Percentiles rank a stretch among this genome's conserved stretches.
These are phyloP conservation scores for Coemansia sp. DNA, from an alignment of 192 early-diverging fungal species.

Conservation along the genomic window DNA sequence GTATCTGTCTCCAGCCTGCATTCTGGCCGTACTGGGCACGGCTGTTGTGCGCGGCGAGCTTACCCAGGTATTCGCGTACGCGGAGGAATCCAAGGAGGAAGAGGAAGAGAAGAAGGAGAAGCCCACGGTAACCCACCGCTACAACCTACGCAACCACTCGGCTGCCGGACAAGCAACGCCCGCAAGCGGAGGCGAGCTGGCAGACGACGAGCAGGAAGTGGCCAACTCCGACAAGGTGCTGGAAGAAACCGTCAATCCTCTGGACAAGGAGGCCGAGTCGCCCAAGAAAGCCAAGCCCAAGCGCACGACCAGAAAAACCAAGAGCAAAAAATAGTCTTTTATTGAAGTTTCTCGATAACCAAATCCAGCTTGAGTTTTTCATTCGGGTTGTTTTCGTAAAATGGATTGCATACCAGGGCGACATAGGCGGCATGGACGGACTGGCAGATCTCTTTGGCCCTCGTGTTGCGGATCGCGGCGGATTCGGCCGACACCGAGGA, in stretches of 20 bases:
- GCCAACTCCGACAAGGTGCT: conserved; percentile 12
- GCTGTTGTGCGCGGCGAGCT: conserved; percentile 68
- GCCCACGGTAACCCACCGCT: conserved; percentile 15
- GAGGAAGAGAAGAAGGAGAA: conserved; percentile 20
- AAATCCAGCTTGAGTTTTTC: conserved; percentile 1
- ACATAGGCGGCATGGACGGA: conserved; percentile 84
- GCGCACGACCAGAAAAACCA: not conserved
- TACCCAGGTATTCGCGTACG: conserved; percentile 62
- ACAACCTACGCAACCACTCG: conserved; percentile 35
- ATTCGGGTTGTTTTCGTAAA: conserved; percentile 66
- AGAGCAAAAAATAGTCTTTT: not conserved
- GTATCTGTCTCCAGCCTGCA: conserved; percentile 96
- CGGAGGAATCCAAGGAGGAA: conserved; percentile 57
- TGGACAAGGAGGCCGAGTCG: conserved; percentile 4
- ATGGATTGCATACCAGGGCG: conserved; percentile 79
- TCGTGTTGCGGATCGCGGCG: conserved; percentile 75
- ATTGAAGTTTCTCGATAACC: conserved; percentile 1
- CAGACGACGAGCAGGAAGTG: conserved; percentile 47
- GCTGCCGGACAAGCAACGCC: conserved; percentile 5
- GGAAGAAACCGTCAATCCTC: conserved; percentile 25
- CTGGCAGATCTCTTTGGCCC: conserved; percentile 64
- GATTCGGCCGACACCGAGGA: conserved; percentile 74
- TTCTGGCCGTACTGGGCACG: conserved; percentile 71
- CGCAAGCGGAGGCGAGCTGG: conserved; percentile 36
- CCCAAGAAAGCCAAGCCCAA: conserved; percentile 2